Conservation (phyloP, 805 yeast genomes). For the Candida golubevii region DNA sequence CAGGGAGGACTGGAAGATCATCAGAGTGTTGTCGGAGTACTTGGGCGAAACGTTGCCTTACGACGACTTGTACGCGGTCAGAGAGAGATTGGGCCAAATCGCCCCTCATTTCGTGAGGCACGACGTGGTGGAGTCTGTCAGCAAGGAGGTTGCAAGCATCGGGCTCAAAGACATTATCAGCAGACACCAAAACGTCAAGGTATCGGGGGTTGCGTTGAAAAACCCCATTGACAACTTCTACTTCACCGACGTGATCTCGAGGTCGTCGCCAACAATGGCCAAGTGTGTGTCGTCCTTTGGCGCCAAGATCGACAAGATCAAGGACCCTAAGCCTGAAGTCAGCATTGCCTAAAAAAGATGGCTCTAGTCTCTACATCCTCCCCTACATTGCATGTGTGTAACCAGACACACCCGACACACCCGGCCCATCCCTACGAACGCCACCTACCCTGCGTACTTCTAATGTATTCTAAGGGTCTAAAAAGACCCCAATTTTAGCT, state of each 20-base stretch:
- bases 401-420: too few relatives aligned
- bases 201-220: slow-evolving; percentile 45
- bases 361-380: neutral
- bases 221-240: slow-evolving; percentile 80
- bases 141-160: slow-evolving; percentile 50
- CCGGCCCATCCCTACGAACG: too few relatives aligned
- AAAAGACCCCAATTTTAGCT: too few relatives aligned
- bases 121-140: slow-evolving; percentile 68
- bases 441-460: too few relatives aligned
- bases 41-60: slow-evolving; percentile 68
- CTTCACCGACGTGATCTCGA: slow-evolving; percentile 82
- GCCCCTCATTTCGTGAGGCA: slow-evolving; percentile 79
- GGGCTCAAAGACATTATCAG: slow-evolving; percentile 47
- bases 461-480: too few relatives aligned
- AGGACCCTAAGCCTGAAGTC: slow-evolving; percentile 44
- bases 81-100: slow-evolving; percentile 65
- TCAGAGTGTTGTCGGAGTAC: slow-evolving; percentile 79
- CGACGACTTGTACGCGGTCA: slow-evolving; percentile 64
- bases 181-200: slow-evolving; percentile 34
- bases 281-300: slow-evolving; percentile 73
- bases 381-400: slow-evolving; percentile 11
- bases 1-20: slow-evolving; percentile 87
- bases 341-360: slow-evolving; percentile 17
- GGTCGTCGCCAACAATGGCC: slow-evolving; percentile 89
- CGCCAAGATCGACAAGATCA: slow-evolving; percentile 55